These are phyloP conservation scores for Trichoderma semiorbis DNA, from an alignment of 2,329 filamentous ascomycete genomes.

Conservation along the genomic window DNA sequence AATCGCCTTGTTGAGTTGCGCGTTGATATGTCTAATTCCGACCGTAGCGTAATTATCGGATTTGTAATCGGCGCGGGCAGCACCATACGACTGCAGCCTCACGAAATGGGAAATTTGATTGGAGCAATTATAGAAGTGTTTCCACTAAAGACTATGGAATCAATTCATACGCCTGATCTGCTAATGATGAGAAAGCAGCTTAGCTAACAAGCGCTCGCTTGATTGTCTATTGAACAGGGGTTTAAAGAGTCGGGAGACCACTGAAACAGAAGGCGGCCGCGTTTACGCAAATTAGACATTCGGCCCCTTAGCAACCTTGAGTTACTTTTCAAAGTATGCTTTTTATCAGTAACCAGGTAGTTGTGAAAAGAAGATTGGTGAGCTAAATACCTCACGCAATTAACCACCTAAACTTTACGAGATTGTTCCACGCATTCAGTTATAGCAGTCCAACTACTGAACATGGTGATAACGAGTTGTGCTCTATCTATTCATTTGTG, in stretches of 20 bases:
- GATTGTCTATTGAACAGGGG: no score
- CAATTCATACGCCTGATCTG: background rate
- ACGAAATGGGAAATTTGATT: background rate
- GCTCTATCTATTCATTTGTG: background rate
- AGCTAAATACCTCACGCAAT: background rate
- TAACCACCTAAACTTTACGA: background rate
- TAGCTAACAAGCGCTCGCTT: background rate
- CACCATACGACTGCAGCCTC: background rate
- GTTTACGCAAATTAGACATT: background rate
- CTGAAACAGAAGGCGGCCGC: background rate
- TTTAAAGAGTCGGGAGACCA: background rate
- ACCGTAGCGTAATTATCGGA: background rate
- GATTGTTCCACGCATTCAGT: background rate
- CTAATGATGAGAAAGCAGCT: constrained; percentile 9
- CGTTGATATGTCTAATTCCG: background rate
- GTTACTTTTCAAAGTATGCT: background rate
- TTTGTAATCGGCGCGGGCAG: background rate
- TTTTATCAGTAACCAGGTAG: background rate
- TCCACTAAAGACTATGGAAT: constrained; percentile 1
- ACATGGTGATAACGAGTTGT: background rate
- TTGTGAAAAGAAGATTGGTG: background rate
- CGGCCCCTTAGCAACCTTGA: background rate
- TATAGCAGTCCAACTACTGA: background rate
- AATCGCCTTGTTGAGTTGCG: background rate
- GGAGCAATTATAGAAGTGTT: background rate